These are phyloP conservation scores for Dalbergia cultrata DNA, from an alignment of 306 rosid species.

Conservation along the genomic window DNA sequence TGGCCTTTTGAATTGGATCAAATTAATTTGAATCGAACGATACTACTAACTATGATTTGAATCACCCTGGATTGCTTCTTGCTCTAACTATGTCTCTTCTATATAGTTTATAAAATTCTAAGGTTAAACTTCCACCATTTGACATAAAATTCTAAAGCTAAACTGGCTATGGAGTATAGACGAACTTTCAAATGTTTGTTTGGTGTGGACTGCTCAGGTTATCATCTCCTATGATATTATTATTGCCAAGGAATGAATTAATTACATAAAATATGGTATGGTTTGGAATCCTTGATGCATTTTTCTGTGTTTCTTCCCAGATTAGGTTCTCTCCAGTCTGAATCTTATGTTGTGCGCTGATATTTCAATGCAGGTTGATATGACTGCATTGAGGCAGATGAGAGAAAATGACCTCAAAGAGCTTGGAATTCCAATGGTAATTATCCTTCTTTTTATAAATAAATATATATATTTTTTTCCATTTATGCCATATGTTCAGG, in stretches of 20 bases:
- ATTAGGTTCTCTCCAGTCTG: conserved; percentile 28
- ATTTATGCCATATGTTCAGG: conserved; percentile 27
- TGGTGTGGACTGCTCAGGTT: background rate
- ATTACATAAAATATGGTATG: background rate
- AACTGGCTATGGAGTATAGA: background rate
- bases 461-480: background rate
- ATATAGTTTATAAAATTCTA: conserved; percentile 21
- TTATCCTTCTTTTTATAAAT: conserved; percentile 15
- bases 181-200: background rate
- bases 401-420: conserved; percentile 94
- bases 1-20: too few relatives aligned
- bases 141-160: background rate
- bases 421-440: conserved; percentile 98
- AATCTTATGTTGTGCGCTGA: conserved; percentile 20
- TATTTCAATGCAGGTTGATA: conserved; percentile 71
- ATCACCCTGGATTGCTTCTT: conserved; percentile 1
- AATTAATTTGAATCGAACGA: too few relatives aligned
- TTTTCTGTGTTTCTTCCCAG: background rate
- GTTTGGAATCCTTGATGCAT: background rate
- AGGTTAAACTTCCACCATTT: background rate
- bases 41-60: background rate
- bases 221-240: background rate
- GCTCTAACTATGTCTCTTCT: background rate
- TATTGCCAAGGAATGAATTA: conserved; percentile 2
- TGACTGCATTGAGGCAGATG: conserved; percentile 95